Evolutionary conservation across 306 rosid genomes (phyloP).

Genomic region (Boehmeria nivea): DNA sequence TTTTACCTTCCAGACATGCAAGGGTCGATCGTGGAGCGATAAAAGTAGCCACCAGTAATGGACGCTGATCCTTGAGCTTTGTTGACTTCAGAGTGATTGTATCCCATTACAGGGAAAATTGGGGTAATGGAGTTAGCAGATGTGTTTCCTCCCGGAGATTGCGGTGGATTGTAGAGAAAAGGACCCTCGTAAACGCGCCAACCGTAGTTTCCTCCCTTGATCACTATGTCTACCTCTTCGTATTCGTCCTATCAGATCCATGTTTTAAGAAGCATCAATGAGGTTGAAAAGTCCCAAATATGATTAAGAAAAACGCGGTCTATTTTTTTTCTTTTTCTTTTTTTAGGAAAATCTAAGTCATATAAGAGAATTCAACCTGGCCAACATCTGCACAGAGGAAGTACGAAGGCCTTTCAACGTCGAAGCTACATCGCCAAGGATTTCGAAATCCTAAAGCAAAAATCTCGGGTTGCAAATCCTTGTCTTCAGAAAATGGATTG

Average conservation of each 20-base stretch:
- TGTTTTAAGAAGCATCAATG: neutral
- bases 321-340: neutral
- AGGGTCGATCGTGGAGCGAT: slow-evolving; percentile 30
- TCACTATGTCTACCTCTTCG: slow-evolving; percentile 35
- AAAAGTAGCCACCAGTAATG: slow-evolving; percentile 35
- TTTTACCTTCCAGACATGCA: slow-evolving; percentile 32
- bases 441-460: slow-evolving; percentile 32
- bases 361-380: slow-evolving; percentile 15
- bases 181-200: slow-evolving; percentile 35
- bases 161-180: slow-evolving; percentile 13
- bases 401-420: slow-evolving; percentile 35
- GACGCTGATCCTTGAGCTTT: slow-evolving; percentile 24
- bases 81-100: slow-evolving; percentile 30
- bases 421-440: slow-evolving; percentile 36
- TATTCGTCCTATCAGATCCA: slow-evolving; percentile 14
- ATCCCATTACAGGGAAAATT: slow-evolving; percentile 34
- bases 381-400: slow-evolving; percentile 41
- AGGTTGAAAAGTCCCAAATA: neutral
- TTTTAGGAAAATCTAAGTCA: neutral
- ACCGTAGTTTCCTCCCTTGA: slow-evolving; percentile 37
- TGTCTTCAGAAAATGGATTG: slow-evolving; percentile 28
- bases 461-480: slow-evolving; percentile 30
- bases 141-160: slow-evolving; percentile 22
- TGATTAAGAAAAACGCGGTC: neutral
- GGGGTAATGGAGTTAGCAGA: slow-evolving; percentile 18